A percentile compares a stretch with the other conserved stretches of the same genome.
These are phyloP conservation scores for Capsicum rhomboideum DNA, from an alignment of 257 asterid genomes.

Conservation along the genomic window DNA sequence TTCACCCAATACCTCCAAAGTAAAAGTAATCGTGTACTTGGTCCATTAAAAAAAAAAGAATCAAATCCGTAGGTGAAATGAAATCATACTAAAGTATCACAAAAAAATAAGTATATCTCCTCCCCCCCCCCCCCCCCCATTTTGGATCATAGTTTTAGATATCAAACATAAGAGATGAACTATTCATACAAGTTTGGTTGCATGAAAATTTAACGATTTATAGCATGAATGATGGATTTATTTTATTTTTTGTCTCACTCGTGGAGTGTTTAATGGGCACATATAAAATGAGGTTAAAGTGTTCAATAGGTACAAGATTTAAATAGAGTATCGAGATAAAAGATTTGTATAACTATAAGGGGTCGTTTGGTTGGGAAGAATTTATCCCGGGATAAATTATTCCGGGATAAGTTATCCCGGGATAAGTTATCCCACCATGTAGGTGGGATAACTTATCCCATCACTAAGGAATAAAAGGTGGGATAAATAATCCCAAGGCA, in stretches of 20 bases:
- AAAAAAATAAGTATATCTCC: background rate
- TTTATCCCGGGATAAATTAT: no score
- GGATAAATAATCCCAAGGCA: no score
- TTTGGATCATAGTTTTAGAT: background rate
- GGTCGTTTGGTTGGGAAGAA: no score
- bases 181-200: background rate
- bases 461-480: no score
- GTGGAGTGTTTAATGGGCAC: background rate
- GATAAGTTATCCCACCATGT: no score
- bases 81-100: background rate
- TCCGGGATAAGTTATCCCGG: no score
- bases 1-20: background rate
- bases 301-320: background rate
- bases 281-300: background rate
- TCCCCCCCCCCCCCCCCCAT: no score
- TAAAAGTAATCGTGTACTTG: background rate
- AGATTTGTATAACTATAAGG: background rate
- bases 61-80: background rate
- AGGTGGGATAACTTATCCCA: no score
- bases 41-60: background rate
- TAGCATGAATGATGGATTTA: background rate
- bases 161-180: background rate
- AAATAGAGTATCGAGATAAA: background rate
- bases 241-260: background rate
- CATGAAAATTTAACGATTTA: background rate